Evolutionary conservation across 2,329 filamentous ascomycete genomes (phyloP), one percentile per base, ranked within the genome.

Genomic region (Cladosporium sp.): DNA sequence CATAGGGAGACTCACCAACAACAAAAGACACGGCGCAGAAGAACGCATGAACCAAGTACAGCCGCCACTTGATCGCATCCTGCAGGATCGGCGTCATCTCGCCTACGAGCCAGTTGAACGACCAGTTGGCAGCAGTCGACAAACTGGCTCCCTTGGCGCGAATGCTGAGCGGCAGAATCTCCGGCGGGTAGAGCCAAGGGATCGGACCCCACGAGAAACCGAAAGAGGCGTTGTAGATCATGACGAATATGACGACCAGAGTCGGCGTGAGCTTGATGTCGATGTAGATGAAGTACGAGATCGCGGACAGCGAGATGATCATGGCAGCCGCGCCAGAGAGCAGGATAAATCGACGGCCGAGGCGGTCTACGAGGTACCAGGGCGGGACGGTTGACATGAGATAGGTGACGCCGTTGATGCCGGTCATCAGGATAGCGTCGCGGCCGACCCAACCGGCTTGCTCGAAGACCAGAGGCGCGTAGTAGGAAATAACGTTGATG

Each of bases 401-500:
- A 68, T 97, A 98, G 2, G 89, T 91, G 58, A 92, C 85, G 53
- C 84, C 89, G 72, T 97, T 98, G 70, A 97, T 89, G 52, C 93
- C 93, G 6, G 93, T 95, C 93, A 97, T 97, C 56, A 97, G 79
- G 58, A 97, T 87, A 4, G 93, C 93, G 54, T 89, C 80, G 60
- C 92, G 89, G 28, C 92, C 93, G 52, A 82, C 74, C 93, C 92
- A 97, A n/a, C 93, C 92, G 35, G 93, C 93, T 55, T 91, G 91
- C 72, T 96, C 91, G 64, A 98, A 97, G 13, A 97, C 92, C 52
- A 95, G 83, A 0, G 93, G 93, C 1, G 93, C 93, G 67, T 98
- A 98, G 77, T 97, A 98, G 1, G 92, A 97, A 58, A 98, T 98
- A 68, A 98, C 93, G 72, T 98, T 98, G 75, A 98, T 98, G 59